Evolutionary conservation across 306 rosid species (phyloP).

Genomic region (Lathyrus sativus): DNA sequence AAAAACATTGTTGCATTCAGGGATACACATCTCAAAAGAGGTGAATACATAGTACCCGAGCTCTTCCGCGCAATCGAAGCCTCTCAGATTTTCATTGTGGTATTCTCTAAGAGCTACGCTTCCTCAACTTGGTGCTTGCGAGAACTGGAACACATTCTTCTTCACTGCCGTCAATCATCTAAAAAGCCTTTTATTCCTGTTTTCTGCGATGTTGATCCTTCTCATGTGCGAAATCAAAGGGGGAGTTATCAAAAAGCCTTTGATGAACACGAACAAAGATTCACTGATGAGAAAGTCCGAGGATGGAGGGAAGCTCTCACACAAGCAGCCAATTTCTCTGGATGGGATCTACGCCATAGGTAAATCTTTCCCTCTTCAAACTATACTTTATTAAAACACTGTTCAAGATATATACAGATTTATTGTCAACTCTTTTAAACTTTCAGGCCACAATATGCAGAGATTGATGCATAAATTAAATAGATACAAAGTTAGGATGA

Average conservation of each 20-base stretch:
- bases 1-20: neutral
- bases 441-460: neutral
- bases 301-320: neutral
- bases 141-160: too few species aligned
- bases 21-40: neutral
- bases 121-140: slow-evolving; percentile 20
- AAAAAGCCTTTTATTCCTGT: too few species aligned
- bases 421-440: neutral
- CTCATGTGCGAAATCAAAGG: neutral
- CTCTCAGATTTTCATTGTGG: neutral
- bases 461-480: neutral
- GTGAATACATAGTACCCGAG: neutral
- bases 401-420: neutral
- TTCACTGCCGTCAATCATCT: too few species aligned
- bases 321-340: neutral
- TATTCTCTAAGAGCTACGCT: neutral
- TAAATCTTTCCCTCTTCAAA: neutral
- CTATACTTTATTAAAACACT: neutral
- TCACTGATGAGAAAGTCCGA: neutral
- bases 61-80: neutral
- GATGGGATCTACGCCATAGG: slow-evolving; percentile 26
- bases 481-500: too few species aligned
- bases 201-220: too few species aligned
- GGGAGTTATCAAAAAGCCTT: neutral
- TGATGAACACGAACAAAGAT: neutral